Evolutionary conservation across 73 alveolate genomes (phyloP).

Genomic region (Tetrahymena borealis): DNA sequence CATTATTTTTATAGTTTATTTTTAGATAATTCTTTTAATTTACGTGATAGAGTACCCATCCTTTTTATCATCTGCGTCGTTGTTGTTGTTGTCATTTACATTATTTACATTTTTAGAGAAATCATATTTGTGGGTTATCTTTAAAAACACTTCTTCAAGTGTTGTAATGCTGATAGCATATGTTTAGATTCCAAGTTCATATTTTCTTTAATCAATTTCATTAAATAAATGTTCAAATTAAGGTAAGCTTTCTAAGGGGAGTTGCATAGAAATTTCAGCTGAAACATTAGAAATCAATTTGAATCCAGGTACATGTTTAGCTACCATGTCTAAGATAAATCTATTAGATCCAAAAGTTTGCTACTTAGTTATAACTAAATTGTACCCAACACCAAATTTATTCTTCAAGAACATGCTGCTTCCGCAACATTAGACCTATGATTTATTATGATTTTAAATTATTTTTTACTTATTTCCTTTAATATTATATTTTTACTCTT

Average conservation of each 20-base stretch:
- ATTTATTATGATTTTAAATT: slow-evolving; percentile 55
- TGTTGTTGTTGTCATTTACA: not conserved
- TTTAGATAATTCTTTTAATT: not conserved
- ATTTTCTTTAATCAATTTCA: slow-evolving; percentile 38
- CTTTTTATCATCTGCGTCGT: slow-evolving; percentile 36
- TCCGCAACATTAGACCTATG: slow-evolving; percentile 45
- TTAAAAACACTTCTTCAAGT: slow-evolving; percentile 88
- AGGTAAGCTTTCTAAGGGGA: slow-evolving; percentile 15
- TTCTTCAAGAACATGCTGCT: slow-evolving; percentile 52
- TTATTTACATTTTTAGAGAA: slow-evolving; percentile 8
- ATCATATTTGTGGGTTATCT: slow-evolving; percentile 41
- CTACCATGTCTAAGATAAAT: not conserved
- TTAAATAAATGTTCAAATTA: slow-evolving; percentile 44
- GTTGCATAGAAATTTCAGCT: not conserved
- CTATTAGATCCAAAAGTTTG: not conserved
- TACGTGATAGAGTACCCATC: slow-evolving; percentile 49
- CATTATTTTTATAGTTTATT: not conserved
- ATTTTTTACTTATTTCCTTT: not conserved
- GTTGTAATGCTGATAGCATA: slow-evolving; percentile 82
- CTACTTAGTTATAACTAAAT: slow-evolving; percentile 60
- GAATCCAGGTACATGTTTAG: not conserved
- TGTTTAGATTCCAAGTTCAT: slow-evolving; percentile 30
- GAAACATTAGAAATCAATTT: not conserved
- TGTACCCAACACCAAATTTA: slow-evolving; percentile 73
- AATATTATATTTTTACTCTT: slow-evolving; percentile 16